A percentile compares a stretch with the other conserved stretches of the same genome.
Conservation (phyloP, 2,329 filamentous ascomycete genomes). For the Xylariaceae sp. region DNA sequence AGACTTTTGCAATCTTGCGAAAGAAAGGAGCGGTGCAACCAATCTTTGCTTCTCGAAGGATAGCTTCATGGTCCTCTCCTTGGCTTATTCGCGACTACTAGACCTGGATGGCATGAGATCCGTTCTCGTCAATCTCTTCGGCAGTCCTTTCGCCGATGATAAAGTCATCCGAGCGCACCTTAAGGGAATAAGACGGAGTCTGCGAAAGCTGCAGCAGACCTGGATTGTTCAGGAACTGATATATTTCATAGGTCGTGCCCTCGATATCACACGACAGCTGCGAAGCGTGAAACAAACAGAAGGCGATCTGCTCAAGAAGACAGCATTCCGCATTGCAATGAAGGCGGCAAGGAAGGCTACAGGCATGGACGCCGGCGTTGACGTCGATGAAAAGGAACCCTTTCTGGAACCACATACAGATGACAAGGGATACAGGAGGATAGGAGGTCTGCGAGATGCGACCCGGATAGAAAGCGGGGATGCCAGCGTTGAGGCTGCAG, state of each 20-base stretch:
- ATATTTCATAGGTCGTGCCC: conserved; percentile 13
- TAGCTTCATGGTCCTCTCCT: conserved; percentile 15
- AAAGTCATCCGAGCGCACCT: conserved; percentile 13
- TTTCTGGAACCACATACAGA: too few species aligned
- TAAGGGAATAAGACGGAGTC: conserved; percentile 11
- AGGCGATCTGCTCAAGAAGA: too few species aligned
- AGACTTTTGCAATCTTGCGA: conserved; percentile 20
- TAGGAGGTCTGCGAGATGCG: too few species aligned
- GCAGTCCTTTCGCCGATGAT: conserved; percentile 15
- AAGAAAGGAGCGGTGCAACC: conserved; percentile 12
- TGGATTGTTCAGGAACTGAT: conserved; percentile 4
- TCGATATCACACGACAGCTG: conserved; percentile 1
- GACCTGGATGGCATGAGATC: conserved; percentile 15
- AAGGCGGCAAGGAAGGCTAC: too few species aligned
- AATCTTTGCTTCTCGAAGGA: conserved; percentile 21
- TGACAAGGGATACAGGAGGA: too few species aligned
- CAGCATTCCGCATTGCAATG: too few species aligned
- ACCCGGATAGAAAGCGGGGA: too few species aligned
- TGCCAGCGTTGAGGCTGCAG: too few species aligned
- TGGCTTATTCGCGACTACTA: conserved; percentile 14
- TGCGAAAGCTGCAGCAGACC: conserved; percentile 7
- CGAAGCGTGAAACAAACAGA: conserved; percentile 9
- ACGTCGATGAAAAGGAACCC: too few species aligned
- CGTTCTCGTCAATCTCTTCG: conserved; percentile 15
- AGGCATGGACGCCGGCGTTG: too few species aligned